Evolutionary conservation across 2,329 filamentous ascomycete genomes (phyloP), one percentile per base, ranked within the genome.

Genomic region (Sodiomyces alkalinus): DNA sequence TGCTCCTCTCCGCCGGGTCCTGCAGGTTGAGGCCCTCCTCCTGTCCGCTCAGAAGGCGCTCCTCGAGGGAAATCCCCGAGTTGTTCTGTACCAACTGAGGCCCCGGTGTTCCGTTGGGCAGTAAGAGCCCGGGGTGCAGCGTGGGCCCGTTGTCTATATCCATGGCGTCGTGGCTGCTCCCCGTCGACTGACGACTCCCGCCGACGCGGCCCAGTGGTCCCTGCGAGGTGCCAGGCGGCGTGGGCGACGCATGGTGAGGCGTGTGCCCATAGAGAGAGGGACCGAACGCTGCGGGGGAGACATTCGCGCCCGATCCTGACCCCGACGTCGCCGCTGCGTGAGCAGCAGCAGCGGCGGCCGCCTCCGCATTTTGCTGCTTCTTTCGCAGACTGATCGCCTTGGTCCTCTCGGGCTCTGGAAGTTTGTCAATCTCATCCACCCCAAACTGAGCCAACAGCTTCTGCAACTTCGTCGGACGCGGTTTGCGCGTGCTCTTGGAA

Each of bases 401-500:
- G 4, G 80, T 73, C 38, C 81, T 76, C 36, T 86, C 68, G 39
- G 80, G 74, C 35, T 85, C 75, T 0, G 90, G 90, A 4, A 98
- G 64, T 40, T 94, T 81, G 30, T 96, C 87, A 0, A 83, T 82
- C 40, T 92, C 83, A 4, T 86, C 77, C 9, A 96, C 82, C 3
- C 85, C 86, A 35, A 90, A 73, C 42, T 90, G 79, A 2, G 74
- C 74, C 62, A 98, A 78, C 44, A 96, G 70, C 58, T 94, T 96
- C 51, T 96, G 87, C 39, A 94, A 71, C 55, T 98, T 98, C 0
- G 90, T 98, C 7, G 90, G 90, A 7, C 90, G 75, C 22, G 90
- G 90, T 53, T 98, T 98, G 33, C 90, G 72, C 4, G 90, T 98
- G 27, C 86, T 94, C 37, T 86, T 69, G 1, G 87, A 96, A 11